Percentiles rank a stretch among this genome's conserved stretches.
Conservation (phyloP, 2,329 filamentous ascomycete genomes). For the Xylariomycetidae sp. region DNA sequence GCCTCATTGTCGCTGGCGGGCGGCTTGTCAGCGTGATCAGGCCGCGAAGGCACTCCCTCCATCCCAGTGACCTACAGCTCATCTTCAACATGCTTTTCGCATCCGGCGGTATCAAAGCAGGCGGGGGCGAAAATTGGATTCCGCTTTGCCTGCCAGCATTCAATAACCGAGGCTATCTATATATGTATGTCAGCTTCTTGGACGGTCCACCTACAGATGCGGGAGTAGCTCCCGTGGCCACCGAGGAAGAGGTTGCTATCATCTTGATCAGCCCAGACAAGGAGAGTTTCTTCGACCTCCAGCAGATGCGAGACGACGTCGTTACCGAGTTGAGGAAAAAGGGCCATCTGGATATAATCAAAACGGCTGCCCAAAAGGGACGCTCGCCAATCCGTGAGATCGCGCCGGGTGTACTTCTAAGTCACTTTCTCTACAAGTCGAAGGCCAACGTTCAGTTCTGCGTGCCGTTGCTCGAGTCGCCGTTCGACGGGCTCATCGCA, state of each 20-base stretch:
- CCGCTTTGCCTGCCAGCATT: slow-evolving; percentile 93
- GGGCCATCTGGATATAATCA: slow-evolving; percentile 69
- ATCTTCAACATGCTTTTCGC: slow-evolving; percentile 99
- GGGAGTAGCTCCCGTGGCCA: slow-evolving; percentile 48
- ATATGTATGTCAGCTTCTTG: slow-evolving; percentile 99
- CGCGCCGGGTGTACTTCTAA: slow-evolving; percentile 70
- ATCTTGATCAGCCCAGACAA: slow-evolving; percentile 89
- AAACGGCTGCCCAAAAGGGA: slow-evolving; percentile 61
- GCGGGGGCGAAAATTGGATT: slow-evolving; percentile 93
- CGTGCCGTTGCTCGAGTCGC: slow-evolving; percentile 74
- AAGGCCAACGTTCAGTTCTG: slow-evolving; percentile 91
- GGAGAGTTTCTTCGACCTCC: slow-evolving; percentile 86
- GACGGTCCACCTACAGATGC: slow-evolving; percentile 47
- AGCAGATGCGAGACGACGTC: slow-evolving; percentile 62
- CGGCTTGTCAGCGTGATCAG: slow-evolving; percentile 91
- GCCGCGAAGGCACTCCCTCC: slow-evolving; percentile 89
- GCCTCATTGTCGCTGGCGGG: slow-evolving; percentile 86
- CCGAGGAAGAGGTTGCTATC: slow-evolving; percentile 78
- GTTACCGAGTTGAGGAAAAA: slow-evolving; percentile 67
- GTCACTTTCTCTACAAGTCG: slow-evolving; percentile 95
- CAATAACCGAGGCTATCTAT: slow-evolving; percentile 92
- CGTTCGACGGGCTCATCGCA: slow-evolving; percentile 54
- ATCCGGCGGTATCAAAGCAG: slow-evolving; percentile 83
- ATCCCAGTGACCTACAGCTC: slow-evolving; percentile 89
- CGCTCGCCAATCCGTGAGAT: slow-evolving; percentile 69